Conservation (phyloP, 768 basidiomycete species). For the Lactarius tabidus region DNA sequence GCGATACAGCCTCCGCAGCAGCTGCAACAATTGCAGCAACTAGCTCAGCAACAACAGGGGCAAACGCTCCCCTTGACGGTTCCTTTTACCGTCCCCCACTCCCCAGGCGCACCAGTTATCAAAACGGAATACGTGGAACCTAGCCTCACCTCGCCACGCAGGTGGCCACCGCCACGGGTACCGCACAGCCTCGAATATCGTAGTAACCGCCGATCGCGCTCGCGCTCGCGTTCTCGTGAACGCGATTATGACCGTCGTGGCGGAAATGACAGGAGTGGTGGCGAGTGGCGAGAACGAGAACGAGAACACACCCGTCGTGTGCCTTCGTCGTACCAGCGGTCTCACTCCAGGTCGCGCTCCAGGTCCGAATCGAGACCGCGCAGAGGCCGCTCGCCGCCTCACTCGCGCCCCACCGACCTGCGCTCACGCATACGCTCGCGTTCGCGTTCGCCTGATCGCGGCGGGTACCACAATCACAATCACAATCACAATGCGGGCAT, state of each 20-base stretch:
- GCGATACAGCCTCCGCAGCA: background rate
- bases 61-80: background rate
- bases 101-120: background rate
- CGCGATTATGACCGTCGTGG: background rate
- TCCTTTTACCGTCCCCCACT: background rate
- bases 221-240: constrained; percentile 8
- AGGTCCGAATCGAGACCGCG: background rate
- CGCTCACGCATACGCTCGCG: background rate
- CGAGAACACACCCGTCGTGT: background rate
- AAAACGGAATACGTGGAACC: constrained; percentile 1
- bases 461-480: background rate
- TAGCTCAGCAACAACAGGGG: background rate
- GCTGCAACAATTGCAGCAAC: background rate
- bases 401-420: background rate
- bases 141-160: background rate
- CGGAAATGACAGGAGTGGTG: background rate
- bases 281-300: constrained; percentile 9
- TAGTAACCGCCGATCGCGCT: background rate
- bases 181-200: background rate
- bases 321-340: background rate
- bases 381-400: background rate
- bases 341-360: background rate
- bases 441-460: background rate
- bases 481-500: too few relatives aligned
- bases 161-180: background rate